Conservation (phyloP, 1,284 basidiomycete species). For the Cryptococcus sp. region DNA sequence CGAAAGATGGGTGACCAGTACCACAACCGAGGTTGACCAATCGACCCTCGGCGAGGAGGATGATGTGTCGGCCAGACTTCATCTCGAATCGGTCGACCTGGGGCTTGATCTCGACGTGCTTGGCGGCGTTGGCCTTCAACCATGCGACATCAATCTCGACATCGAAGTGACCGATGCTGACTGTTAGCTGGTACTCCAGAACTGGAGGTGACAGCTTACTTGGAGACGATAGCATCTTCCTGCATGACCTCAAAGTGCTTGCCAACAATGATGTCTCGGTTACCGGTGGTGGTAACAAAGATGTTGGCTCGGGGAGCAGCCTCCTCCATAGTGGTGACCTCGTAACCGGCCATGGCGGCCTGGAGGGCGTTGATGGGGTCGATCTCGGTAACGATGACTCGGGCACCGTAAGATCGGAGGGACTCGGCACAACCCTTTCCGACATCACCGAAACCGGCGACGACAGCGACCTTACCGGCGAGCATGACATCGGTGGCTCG, state of each 20-base stretch:
- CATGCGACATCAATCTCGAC: conserved; percentile 98
- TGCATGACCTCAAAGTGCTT: conserved; percentile 93
- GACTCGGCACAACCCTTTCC: conserved; percentile 99
- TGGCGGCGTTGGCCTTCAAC: conserved; percentile 89
- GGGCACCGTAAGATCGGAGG: conserved; percentile 90
- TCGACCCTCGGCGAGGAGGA: conserved; percentile 97
- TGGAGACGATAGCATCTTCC: conserved; percentile 98
- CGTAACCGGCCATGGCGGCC: conserved; percentile 99
- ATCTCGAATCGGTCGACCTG: conserved; percentile 99
- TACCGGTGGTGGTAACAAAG: conserved; percentile 98
- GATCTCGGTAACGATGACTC: conserved; percentile 95
- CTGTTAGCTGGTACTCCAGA: conserved; percentile 5
- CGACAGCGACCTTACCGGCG: conserved; percentile 97
- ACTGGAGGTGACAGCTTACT: conserved; percentile 58
- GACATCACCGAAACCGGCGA: conserved; percentile 98
- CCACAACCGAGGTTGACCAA: conserved; percentile 95
- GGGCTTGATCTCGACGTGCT: conserved; percentile 90
- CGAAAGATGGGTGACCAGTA: conserved; percentile 79
- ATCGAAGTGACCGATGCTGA: conserved; percentile 95
- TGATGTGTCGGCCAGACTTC: conserved; percentile 83
- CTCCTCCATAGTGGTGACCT: conserved; percentile 98
- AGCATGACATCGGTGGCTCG: conserved; percentile 99
- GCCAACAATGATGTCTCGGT: conserved; percentile 93
- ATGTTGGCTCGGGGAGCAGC: conserved; percentile 83
- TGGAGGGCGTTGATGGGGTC: conserved; percentile 99